Conservation (phyloP, 2,329 filamentous ascomycete species). For the Hortaea sp. region DNA sequence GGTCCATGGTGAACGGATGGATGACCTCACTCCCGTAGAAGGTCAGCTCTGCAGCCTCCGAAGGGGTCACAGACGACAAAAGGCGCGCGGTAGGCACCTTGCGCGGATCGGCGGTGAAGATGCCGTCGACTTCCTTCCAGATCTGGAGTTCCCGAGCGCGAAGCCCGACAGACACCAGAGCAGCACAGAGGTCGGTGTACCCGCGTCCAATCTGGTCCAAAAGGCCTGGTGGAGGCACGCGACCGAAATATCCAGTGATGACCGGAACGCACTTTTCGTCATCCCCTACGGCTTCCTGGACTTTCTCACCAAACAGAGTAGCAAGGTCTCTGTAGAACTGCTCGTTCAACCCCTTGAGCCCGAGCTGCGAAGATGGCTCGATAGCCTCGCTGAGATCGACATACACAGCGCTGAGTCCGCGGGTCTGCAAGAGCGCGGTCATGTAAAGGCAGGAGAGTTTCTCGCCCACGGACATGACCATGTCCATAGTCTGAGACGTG, state of each 20-base stretch:
- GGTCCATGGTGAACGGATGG: slow-evolving; percentile 97
- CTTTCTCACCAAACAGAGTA: slow-evolving; percentile 30
- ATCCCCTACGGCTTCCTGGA: slow-evolving; percentile 26
- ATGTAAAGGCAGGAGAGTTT: slow-evolving; percentile 91
- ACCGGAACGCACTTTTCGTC: slow-evolving; percentile 38
- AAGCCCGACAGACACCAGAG: slow-evolving; percentile 81
- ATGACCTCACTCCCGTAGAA: slow-evolving; percentile 74
- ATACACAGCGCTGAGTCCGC: slow-evolving; percentile 74
- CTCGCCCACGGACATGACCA: slow-evolving; percentile 90
- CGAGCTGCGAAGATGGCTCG: slow-evolving; percentile 41
- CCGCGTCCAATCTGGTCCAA: slow-evolving; percentile 88
- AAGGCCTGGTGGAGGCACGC: slow-evolving; percentile 71
- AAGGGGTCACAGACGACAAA: slow-evolving; percentile 79
- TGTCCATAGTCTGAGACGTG: slow-evolving; percentile 44
- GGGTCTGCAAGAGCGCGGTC: slow-evolving; percentile 71
- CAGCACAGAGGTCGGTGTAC: slow-evolving; percentile 93
- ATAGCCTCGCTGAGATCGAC: slow-evolving; percentile 80
- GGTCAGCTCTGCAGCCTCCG: slow-evolving; percentile 90
- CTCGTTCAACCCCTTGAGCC: slow-evolving; percentile 33
- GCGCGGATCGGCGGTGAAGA: slow-evolving; percentile 76
- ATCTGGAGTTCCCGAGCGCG: slow-evolving; percentile 83
- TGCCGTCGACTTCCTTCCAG: slow-evolving; percentile 98
- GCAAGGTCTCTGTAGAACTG: slow-evolving; percentile 38
- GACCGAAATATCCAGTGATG: slow-evolving; percentile 85
- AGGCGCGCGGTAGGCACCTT: slow-evolving; percentile 89